phyloP scores from a whole-genome alignment of 2,329 filamentous ascomycete genomes.

The Torrubiella hemipterigena region DNA sequence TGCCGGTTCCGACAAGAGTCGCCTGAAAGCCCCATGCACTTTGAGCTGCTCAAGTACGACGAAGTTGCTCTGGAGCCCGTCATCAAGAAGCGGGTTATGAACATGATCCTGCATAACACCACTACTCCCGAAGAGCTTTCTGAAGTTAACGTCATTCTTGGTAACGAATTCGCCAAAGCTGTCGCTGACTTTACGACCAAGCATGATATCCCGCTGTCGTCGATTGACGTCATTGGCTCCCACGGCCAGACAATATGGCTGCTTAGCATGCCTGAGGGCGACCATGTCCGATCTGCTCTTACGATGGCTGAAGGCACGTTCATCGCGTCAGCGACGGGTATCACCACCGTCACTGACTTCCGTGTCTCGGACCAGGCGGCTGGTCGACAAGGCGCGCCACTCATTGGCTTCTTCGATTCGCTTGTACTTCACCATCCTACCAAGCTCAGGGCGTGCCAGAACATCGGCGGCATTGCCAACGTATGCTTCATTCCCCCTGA shows the following conservation, averaged over 20 bases:
- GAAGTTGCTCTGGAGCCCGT: constrained; percentile 9
- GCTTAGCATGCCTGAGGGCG: constrained; percentile 25
- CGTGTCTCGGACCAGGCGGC: constrained; percentile 35
- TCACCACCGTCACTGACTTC: constrained; percentile 40
- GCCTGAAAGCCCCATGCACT: too few species aligned
- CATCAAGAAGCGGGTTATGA: too few species aligned
- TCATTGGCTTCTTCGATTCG: constrained; percentile 40
- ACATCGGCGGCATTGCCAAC: constrained; percentile 41
- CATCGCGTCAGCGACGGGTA: constrained; percentile 31
- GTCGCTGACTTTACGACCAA: too few species aligned
- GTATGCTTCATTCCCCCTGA: constrained; percentile 32
- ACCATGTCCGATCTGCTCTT: constrained; percentile 25
- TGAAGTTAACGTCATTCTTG: constrained; percentile 10
- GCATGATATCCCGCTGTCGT: too few species aligned
- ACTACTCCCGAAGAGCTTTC: constrained; percentile 9
- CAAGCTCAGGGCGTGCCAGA: constrained; percentile 37
- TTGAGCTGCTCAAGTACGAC: constrained; percentile 7
- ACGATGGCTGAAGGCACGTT: constrained; percentile 36
- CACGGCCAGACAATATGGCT: constrained; percentile 37
- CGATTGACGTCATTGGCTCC: constrained; percentile 32
- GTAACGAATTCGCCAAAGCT: constrained; percentile 9
- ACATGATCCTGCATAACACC: too few species aligned
- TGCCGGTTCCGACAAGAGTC: too few species aligned
- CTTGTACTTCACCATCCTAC: constrained; percentile 35
- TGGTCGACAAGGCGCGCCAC: constrained; percentile 33